These are phyloP conservation scores for Ogataea parapolymorpha DNA, from an alignment of 805 yeast species.

Conservation along the genomic window DNA sequence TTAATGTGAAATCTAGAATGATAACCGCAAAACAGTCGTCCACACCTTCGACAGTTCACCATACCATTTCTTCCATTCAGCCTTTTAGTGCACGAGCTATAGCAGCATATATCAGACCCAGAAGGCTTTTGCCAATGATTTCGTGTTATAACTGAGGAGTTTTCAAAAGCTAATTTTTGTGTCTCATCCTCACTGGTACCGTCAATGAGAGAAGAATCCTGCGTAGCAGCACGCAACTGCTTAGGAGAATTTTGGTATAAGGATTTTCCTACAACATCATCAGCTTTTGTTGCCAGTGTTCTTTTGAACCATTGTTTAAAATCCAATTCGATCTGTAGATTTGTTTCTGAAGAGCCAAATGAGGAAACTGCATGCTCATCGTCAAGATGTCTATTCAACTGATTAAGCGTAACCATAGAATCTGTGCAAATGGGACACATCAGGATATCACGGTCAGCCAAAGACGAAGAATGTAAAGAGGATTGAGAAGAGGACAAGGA, in stretches of 20 bases:
- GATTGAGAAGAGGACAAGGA: conserved; percentile 12
- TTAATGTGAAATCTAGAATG: conserved; percentile 58
- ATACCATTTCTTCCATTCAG: conserved; percentile 53
- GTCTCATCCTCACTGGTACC: not conserved
- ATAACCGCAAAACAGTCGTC: conserved; percentile 59
- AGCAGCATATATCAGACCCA: conserved; percentile 41
- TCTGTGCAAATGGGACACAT: conserved; percentile 72
- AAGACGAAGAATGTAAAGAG: conserved; percentile 3
- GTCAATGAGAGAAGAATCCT: not conserved
- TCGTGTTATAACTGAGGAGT: conserved; percentile 30
- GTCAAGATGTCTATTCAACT: conserved; percentile 70
- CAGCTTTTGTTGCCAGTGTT: conserved; percentile 36
- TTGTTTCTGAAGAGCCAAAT: conserved; percentile 1
- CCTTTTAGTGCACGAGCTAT: conserved; percentile 37
- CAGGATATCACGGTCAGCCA: conserved; percentile 6
- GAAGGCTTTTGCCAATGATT: conserved; percentile 58
- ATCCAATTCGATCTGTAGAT: conserved; percentile 31
- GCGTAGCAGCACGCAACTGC: not conserved
- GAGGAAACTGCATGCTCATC: conserved; percentile 47
- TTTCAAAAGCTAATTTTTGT: not conserved
- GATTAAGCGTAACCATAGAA: conserved; percentile 48
- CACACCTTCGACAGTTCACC: conserved; percentile 76
- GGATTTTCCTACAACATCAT: conserved; percentile 23
- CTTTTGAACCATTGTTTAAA: conserved; percentile 43
- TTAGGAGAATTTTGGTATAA: no score